Percentiles rank a stretch among this genome's conserved stretches.
Evolutionary conservation across 768 basidiomycete species (phyloP).

Genomic region (Lactifluus hygrophoroides): DNA sequence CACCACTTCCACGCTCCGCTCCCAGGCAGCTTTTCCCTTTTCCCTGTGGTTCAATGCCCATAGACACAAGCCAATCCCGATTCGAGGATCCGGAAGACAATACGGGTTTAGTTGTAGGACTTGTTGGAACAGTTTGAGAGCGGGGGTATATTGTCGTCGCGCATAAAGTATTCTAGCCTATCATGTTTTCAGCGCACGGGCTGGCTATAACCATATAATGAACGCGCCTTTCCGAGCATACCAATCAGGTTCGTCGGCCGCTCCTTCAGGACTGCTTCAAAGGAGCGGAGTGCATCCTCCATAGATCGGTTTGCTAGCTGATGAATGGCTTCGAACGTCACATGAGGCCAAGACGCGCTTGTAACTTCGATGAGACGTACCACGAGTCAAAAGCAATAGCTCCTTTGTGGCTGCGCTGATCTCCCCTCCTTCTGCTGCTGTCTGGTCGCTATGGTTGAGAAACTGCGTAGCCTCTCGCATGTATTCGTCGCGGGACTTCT

Average conservation of each 20-base stretch:
- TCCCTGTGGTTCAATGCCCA: conserved; percentile 83
- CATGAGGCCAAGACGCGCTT: neutral
- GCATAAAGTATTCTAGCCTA: conserved; percentile 84
- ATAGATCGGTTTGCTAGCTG: conserved; percentile 72
- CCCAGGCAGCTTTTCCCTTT: conserved; percentile 85
- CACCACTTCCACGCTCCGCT: conserved; percentile 78
- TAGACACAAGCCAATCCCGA: conserved; percentile 90
- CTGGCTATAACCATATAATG: neutral
- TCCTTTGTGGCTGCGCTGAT: conserved; percentile 40
- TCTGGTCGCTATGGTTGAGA: conserved; percentile 51
- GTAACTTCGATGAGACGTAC: conserved; percentile 29
- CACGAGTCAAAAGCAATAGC: conserved; percentile 58
- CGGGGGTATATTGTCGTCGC: conserved; percentile 63
- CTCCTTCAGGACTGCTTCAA: conserved; percentile 67
- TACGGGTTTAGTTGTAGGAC: conserved; percentile 69
- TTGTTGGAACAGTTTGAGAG: conserved; percentile 80
- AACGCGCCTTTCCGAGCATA: conserved; percentile 69
- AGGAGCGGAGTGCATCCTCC: conserved; percentile 74
- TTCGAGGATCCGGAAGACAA: conserved; percentile 85
- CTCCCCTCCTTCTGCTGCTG: conserved; percentile 50
- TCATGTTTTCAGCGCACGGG: neutral
- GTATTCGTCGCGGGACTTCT: conserved; percentile 59
- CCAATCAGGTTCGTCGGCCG: conserved; percentile 86
- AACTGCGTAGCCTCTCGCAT: conserved; percentile 60
- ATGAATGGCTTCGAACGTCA: conserved; percentile 52